Conservation (phyloP, 805 yeast species). For the Diddensiella caesifluorescens region DNA sequence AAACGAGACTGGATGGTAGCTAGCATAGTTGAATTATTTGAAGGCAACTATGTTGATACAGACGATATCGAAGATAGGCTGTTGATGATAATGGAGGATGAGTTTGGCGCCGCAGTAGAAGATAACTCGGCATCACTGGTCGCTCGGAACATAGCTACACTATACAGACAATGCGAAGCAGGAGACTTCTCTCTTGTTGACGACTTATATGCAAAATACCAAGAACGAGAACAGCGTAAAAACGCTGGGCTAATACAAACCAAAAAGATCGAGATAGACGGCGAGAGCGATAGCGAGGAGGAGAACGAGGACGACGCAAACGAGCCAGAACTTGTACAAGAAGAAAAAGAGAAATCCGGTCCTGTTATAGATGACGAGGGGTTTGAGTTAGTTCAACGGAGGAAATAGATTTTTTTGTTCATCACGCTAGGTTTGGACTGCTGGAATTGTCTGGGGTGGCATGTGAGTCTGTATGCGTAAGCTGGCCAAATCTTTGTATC, state of each 20-base stretch:
- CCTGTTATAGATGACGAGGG: slow-evolving; percentile 93
- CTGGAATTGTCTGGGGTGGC: background rate
- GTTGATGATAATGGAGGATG: slow-evolving; percentile 88
- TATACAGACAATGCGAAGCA: slow-evolving; percentile 59
- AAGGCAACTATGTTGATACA: slow-evolving; percentile 59
- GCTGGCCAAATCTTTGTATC: slow-evolving; percentile 38
- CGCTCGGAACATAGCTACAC: slow-evolving; percentile 58
- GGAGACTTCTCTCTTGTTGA: slow-evolving; percentile 54
- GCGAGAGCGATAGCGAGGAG: slow-evolving; percentile 34
- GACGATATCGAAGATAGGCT: slow-evolving; percentile 79
- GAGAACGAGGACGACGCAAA: slow-evolving; percentile 36
- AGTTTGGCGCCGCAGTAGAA: slow-evolving; percentile 82
- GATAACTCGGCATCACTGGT: slow-evolving; percentile 80
- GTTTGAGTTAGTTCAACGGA: slow-evolving; percentile 69
- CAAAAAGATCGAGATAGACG: slow-evolving; percentile 34
- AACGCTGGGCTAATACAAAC: slow-evolving; percentile 24
- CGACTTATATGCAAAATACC: slow-evolving; percentile 53
- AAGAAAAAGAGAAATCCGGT: slow-evolving; percentile 33
- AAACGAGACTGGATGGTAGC: slow-evolving; percentile 95
- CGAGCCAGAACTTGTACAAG: slow-evolving; percentile 10
- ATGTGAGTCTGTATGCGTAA: slow-evolving; percentile 6
- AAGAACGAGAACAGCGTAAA: slow-evolving; percentile 43
- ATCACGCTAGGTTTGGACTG: background rate
- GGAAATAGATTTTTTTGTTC: background rate
- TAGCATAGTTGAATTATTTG: slow-evolving; percentile 71